phyloP scores from a whole-genome alignment of 2,329 filamentous ascomycete species.

The Hymenoscyphus infarciens region DNA sequence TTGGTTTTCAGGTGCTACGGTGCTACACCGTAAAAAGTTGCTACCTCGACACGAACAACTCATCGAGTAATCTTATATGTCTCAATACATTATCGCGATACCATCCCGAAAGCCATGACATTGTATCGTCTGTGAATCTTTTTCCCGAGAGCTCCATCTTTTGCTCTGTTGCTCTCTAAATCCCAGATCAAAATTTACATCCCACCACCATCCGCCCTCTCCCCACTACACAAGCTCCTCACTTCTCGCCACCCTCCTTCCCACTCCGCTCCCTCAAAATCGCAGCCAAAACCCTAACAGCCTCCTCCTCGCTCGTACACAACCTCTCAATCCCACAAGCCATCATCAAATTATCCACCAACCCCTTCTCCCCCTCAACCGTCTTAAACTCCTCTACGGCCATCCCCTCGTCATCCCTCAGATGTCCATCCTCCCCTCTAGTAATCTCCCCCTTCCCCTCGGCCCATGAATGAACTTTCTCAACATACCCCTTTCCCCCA shows the following conservation, averaged over 20 bases:
- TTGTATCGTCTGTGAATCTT: neutral
- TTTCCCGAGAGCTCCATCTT: too few relatives aligned
- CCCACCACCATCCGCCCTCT: too few relatives aligned
- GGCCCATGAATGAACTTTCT: constrained; percentile 18
- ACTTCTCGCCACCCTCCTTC: too few relatives aligned
- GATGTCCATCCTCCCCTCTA: constrained; percentile 22
- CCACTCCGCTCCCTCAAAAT: constrained; percentile 12
- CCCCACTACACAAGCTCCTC: neutral
- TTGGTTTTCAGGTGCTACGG: neutral
- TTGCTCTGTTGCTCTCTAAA: too few relatives aligned
- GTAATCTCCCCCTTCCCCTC: constrained; percentile 11
- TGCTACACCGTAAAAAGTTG: neutral
- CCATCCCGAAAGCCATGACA: neutral
- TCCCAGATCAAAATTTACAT: neutral
- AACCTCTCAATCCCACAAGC: constrained; percentile 22
- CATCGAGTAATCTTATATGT: neutral
- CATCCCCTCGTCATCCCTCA: constrained; percentile 25
- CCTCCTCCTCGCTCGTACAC: constrained; percentile 26
- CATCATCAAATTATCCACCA: constrained; percentile 32
- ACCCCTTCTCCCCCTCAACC: constrained; percentile 41
- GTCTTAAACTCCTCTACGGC: constrained; percentile 45
- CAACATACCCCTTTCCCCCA: constrained; percentile 18
- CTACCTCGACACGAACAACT: neutral
- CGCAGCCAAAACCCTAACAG: constrained; percentile 17
- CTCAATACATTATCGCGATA: neutral